Evolutionary conservation across 2,329 filamentous ascomycete genomes (phyloP), one percentile per base, ranked within the genome.

Genomic region (Diaporthe vaccinii): DNA sequence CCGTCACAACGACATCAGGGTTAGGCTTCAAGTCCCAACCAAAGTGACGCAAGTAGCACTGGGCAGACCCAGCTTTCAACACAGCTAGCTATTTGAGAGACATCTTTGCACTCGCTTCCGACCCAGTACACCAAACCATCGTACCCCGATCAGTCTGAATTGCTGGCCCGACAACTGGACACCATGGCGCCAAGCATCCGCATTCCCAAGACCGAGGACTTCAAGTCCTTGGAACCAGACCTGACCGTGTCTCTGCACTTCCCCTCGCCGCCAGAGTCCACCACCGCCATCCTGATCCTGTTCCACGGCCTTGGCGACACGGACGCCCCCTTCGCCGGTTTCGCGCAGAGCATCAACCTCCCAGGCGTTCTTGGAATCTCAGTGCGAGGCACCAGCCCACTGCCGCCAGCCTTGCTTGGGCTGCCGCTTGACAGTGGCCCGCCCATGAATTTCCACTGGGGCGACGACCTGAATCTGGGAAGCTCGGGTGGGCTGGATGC

Each of bases 261-360:
- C 80, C 88, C 89, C 57, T 82, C 85, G 39, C 87, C 89, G 31
- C 85, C 89, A 51, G 90, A 93, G 76, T 89, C 89, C 17, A 91
- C 93, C 14, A 93, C 92, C 58, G 93, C 96, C 79, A 88, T 97
- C 78, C 91, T 98, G 77, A 85, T 98, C 81, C 90, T 98, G 70
- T 91, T 98, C 75, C 95, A 98, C 83, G 95, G 95, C 78, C 90
- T 98, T 17, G 95, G 95, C 77, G 95, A 98, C 84, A 91, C 89
- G 46, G 90, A 94, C 76, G 80, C 82, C 4, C 88, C 93, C 49
- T 97, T 97, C 82, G 89, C 90, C 76, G 85, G 85, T 59, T 93
- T 98, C 76, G 94, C 92, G 28, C 86, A 87, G 74, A 91, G 91
- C 78, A 85, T 98, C 76, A 87, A 89, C 76, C 90, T 98, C 4